Base-by-base conservation (phyloP, 139 green algal genomes). In the Klebsormidium nitens region DNA sequence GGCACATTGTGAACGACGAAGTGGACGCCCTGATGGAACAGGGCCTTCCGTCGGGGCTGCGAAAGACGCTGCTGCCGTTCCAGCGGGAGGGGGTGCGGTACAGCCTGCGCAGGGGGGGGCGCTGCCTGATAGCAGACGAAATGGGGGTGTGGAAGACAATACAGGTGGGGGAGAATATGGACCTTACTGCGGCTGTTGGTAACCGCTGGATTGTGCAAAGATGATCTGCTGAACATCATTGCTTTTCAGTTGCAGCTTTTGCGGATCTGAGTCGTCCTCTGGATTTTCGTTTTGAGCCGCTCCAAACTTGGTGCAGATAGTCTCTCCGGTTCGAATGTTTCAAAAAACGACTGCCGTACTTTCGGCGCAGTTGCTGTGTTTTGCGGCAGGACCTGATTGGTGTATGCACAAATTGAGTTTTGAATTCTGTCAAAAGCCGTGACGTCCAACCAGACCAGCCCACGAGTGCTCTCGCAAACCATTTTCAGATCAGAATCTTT, bases 101-200 rank as follows among this genome's bases (percentile, higher is more conserved):
- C 79, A 90, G 78, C 1, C 77, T 98, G 57, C 14, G 46, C 31
- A 78, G 85, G 23, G 26, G 63, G 1, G 92, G 92, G 2, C 77
- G 91, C 0, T 79, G 73, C 40, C 75, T 98, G 2, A 87, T 98
- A n/a, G 93, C 84, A 2, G 93, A 98, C 59, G 92, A 97, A 79
- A 95, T 95, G 89, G 82, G 82, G 5, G 65, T 85, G 14, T 76
- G 80, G 14, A 86, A 86, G 62, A 86, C 80, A 8, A 46, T 84
- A 0, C 78, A 83, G 69, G 58, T 68, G 26, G 11, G n/a, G n/a
- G n/a, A n/a, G n/a, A n/a, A n/a, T n/a, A n/a, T n/a, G 42, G 11
- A 8, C 11, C 14, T 50, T 50, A 50, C 11, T 14, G 14, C 14
- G 14, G 56, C 49, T 19, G 19, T 8, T 28, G 19, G 11, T 19